Evolutionary conservation across 2,329 filamentous ascomycete species (phyloP).

Genomic region (Colletotrichum falcatum): DNA sequence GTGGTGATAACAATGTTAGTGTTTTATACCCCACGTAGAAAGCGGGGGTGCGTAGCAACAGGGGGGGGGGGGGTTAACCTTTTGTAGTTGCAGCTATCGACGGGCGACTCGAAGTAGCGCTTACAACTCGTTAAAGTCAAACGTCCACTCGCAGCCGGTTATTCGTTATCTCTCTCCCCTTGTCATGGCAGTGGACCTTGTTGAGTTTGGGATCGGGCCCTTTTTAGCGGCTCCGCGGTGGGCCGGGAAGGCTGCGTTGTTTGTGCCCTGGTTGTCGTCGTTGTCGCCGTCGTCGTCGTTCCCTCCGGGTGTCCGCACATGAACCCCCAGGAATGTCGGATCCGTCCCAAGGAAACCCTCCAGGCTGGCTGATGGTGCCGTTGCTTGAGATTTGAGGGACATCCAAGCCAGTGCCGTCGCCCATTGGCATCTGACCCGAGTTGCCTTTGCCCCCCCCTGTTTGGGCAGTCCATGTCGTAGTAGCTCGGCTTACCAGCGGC

Average conservation of each 20-base stretch:
- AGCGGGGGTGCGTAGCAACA: too few species aligned
- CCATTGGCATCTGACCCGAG: too few species aligned
- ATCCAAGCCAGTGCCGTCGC: too few species aligned
- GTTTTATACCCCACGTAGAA: too few species aligned
- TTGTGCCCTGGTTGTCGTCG: not conserved
- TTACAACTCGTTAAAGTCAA: constrained; percentile 43
- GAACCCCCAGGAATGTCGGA: not conserved
- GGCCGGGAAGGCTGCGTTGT: not conserved
- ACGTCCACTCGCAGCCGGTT: constrained; percentile 43
- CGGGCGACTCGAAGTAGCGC: constrained; percentile 44
- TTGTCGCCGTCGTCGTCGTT: not conserved
- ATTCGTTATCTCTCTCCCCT: constrained; percentile 17
- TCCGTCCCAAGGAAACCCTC: too few species aligned
- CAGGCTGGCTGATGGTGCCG: too few species aligned
- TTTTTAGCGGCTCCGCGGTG: not conserved
- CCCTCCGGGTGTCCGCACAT: not conserved
- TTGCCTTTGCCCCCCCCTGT: too few species aligned
- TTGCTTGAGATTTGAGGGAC: too few species aligned
- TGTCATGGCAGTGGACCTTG: not conserved
- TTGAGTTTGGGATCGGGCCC: not conserved
- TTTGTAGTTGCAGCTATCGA: constrained; percentile 45
- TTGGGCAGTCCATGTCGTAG: too few species aligned
- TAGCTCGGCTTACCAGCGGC: too few species aligned
- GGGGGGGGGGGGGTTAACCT: too few species aligned
- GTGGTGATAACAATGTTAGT: too few species aligned